Conservation (phyloP, 306 rosid species). For the Cicer chorassanicum region DNA sequence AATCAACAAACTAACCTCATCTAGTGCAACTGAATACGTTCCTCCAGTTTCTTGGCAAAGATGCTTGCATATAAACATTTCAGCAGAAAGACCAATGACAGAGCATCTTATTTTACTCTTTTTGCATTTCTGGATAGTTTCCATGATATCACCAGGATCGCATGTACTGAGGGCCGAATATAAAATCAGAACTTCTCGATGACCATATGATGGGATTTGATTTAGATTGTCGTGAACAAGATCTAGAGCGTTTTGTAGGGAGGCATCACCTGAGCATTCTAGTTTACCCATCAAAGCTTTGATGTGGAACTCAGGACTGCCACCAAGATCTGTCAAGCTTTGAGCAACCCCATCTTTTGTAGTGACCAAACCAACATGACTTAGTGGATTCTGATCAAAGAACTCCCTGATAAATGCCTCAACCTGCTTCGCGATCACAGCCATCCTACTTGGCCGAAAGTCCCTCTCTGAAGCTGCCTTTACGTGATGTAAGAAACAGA, state of each 20-base stretch:
- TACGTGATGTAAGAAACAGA: slow-evolving; percentile 49
- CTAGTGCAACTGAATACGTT: slow-evolving; percentile 75
- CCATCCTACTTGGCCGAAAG: slow-evolving; percentile 90
- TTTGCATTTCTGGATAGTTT: slow-evolving; percentile 90
- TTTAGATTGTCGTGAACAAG: slow-evolving; percentile 82
- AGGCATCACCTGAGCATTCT: slow-evolving; percentile 94
- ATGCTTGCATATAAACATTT: slow-evolving; percentile 88
- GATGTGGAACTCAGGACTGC: slow-evolving; percentile 94
- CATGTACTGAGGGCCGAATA: slow-evolving; percentile 95
- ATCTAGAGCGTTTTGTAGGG: slow-evolving; percentile 90
- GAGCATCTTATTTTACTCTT: slow-evolving; percentile 91
- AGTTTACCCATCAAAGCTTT: slow-evolving; percentile 87
- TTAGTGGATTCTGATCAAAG: slow-evolving; percentile 94
- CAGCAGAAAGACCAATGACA: slow-evolving; percentile 95
- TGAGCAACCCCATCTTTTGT: slow-evolving; percentile 86
- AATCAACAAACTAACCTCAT: slow-evolving; percentile 72
- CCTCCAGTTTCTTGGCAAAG: slow-evolving; percentile 97
- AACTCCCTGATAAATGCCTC: slow-evolving; percentile 86
- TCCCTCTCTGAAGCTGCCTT: slow-evolving; percentile 93
- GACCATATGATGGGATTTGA: slow-evolving; percentile 91
- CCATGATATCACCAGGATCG: slow-evolving; percentile 96
- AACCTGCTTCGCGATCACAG: slow-evolving; percentile 76
- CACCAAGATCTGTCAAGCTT: slow-evolving; percentile 89
- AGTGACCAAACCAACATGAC: slow-evolving; percentile 85
- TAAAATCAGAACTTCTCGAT: slow-evolving; percentile 84